A percentile compares a stretch with the other conserved stretches of the same genome.
These are phyloP conservation scores for Claviceps monticola DNA, from an alignment of 2,329 filamentous ascomycete species.

Conservation along the genomic window DNA sequence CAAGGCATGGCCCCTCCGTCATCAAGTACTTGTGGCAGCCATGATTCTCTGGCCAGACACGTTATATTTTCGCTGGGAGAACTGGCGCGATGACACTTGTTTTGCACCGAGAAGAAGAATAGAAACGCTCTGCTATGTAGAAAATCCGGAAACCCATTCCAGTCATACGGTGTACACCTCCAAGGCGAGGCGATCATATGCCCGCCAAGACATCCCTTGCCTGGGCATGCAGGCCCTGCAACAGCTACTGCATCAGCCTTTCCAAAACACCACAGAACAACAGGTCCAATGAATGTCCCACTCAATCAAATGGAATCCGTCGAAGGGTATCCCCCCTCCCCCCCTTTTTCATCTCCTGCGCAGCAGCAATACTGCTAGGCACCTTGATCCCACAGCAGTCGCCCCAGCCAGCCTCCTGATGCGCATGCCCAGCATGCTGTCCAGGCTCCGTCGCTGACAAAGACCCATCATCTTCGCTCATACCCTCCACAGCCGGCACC, in stretches of 20 bases:
- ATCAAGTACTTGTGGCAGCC: too few relatives aligned
- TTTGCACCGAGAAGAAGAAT: too few relatives aligned
- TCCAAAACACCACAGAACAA: neutral
- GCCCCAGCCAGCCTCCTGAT: conserved; percentile 63
- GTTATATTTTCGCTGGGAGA: too few relatives aligned
- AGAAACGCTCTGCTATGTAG: too few relatives aligned
- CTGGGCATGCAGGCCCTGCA: neutral
- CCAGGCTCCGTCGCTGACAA: conserved; percentile 26
- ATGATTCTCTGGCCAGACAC: too few relatives aligned
- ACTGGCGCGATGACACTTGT: too few relatives aligned
- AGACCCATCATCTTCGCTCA: conserved; percentile 54
- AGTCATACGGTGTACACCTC: too few relatives aligned
- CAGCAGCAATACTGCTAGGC: conserved; percentile 82
- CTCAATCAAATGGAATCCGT: conserved; percentile 68
- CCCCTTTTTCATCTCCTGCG: conserved; percentile 73
- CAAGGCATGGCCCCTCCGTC: too few relatives aligned
- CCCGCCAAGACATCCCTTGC: too few relatives aligned
- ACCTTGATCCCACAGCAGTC: conserved; percentile 98
- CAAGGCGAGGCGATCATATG: too few relatives aligned
- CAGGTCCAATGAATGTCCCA: neutral
- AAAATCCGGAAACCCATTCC: too few relatives aligned
- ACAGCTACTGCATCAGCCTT: neutral
- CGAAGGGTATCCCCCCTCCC: conserved; percentile 47
- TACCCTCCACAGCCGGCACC: conserved; percentile 65
- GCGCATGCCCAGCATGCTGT: conserved; percentile 45